Base-by-base conservation (phyloP, 2,329 filamentous ascomycete species). In the Fusarium tjaetaba region DNA sequence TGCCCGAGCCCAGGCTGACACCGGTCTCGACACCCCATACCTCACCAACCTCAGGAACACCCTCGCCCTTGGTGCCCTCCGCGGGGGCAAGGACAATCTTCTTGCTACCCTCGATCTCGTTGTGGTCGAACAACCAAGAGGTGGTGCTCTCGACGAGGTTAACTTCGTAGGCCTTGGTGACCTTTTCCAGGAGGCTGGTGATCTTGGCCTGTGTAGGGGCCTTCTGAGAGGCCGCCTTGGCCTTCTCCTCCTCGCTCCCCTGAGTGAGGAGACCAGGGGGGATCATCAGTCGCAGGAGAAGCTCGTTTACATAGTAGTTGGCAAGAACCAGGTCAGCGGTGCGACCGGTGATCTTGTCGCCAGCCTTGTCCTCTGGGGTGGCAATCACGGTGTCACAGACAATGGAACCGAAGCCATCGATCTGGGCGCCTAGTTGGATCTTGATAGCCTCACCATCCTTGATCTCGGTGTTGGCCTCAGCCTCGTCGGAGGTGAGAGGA, bases 1-100 rank as follows among this genome's bases (percentile, higher is more conserved):
- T 99, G 82, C 96, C 96, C 71, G 91, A 92, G 74, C 95, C 95
- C 79, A 96, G 86, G 84, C 93, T 96, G 81, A 99, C 90, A 77
- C 96, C 96, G 82, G 98, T 91, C 88, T 99, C 96, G 62, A 99
- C 94, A 84, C 96, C 96, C 96, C 96, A 99, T 70, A 97, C 95
- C 82, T 99, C 96, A 76, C 94, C 93, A 65, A 97, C 86, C 80
- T 97, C 96, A 65, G 96, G 93, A 65, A 91, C 84, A 80, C 96
- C 96, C 71, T 99, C 96, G 65, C 96, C 96, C 87, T 95, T 97
- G 81, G 93, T 91, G 75, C 94, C 94, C 79, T 98, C 95, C 58
- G 91, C 90, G 39, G 95, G 93, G 30, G 94, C 89, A 65, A 99
- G 87, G 76, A 99, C 96, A 80, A 99, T 97, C 91, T 98, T 98